Conservation (phyloP, 208 protist genomes). For the Leptomonas seymouri region DNA sequence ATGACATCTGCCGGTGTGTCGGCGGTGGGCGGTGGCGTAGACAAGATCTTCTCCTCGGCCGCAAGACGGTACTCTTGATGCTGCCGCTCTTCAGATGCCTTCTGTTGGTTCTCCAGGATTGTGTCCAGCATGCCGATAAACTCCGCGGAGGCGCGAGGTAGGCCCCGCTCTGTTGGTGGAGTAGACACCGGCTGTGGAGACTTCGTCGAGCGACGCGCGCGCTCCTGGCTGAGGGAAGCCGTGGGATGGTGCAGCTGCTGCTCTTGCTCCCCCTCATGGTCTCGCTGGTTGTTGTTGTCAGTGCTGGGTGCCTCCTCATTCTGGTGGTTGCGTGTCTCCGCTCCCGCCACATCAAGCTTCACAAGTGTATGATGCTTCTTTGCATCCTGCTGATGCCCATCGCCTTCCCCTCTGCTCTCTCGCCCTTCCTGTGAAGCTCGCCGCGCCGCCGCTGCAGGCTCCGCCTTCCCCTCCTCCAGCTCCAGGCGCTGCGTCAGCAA, state of each 20-base stretch:
- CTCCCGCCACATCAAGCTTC: neutral
- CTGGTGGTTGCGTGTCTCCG: neutral
- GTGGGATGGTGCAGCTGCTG: neutral
- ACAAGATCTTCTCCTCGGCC: too few relatives aligned
- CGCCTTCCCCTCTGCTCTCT: neutral
- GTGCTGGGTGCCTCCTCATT: neutral
- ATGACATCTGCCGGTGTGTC: neutral
- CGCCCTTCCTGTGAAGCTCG: neutral
- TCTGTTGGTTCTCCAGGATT: constrained; percentile 23
- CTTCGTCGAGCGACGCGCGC: constrained; percentile 9
- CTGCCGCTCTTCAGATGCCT: neutral
- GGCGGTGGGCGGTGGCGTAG: neutral
- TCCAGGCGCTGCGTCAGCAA: constrained; percentile 42
- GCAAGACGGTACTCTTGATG: too few relatives aligned
- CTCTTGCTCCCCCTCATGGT: neutral
- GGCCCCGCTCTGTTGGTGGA: constrained; percentile 3
- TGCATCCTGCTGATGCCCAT: neutral
- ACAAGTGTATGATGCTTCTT: neutral
- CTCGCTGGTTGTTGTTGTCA: too few relatives aligned
- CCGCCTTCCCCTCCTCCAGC: constrained; percentile 20
- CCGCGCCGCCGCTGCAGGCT: constrained; percentile 2
- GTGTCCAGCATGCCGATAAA: constrained; percentile 43
- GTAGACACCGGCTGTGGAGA: neutral
- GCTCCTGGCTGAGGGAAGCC: constrained; percentile 1
- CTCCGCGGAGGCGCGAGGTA: constrained; percentile 42